A percentile compares a stretch with the other conserved stretches of the same genome.
Conservation (phyloP, 768 basidiomycete genomes). For the Strobilomyces dryophilus region DNA sequence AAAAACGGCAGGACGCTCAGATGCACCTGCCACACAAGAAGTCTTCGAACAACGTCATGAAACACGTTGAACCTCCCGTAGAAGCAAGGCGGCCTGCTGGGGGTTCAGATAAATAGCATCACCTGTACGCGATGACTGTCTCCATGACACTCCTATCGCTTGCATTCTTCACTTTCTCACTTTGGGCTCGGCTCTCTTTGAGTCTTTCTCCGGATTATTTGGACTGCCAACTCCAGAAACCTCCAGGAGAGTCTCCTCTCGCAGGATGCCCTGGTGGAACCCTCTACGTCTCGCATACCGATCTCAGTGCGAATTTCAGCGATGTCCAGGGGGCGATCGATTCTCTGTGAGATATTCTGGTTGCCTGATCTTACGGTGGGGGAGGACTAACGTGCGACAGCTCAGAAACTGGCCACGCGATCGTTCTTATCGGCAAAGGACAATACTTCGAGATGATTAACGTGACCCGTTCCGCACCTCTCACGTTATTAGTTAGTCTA, state of each 20-base stretch:
- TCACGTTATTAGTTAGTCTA: neutral
- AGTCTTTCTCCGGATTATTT: neutral
- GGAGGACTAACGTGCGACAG: neutral
- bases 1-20: too few species aligned
- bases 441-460: neutral
- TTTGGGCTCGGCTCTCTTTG: neutral
- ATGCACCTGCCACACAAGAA: too few species aligned
- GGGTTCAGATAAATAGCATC: neutral
- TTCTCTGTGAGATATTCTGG: neutral
- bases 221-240: neutral
- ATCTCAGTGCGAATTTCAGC: neutral
- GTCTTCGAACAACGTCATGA: too few species aligned
- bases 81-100: neutral
- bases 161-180: neutral
- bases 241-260: neutral
- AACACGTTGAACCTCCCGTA: too few species aligned
- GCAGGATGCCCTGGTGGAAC: neutral
- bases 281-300: neutral
- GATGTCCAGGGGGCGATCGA: neutral
- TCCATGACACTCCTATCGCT: neutral
- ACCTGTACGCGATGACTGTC: neutral
- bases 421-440: neutral
- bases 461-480: neutral
- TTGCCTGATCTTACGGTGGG: too few species aligned
- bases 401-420: neutral